Conservation (phyloP, 2,329 filamentous ascomycete genomes). For the Nakataea oryzae region DNA sequence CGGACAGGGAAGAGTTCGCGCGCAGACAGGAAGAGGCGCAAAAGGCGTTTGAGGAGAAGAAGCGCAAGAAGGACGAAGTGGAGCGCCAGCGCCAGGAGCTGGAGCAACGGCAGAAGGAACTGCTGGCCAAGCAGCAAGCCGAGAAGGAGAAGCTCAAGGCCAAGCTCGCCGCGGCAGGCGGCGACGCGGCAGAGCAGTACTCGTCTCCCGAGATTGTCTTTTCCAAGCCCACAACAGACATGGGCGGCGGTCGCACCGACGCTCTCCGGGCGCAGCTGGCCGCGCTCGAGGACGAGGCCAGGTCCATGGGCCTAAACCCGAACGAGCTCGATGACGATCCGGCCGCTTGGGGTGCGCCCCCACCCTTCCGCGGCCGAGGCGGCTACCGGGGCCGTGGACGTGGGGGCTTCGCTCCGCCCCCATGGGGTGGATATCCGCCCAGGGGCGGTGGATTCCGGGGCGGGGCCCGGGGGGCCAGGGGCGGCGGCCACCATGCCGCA, state of each 20-base stretch:
- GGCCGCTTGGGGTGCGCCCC: conserved; percentile 10
- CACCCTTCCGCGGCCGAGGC: conserved; percentile 11
- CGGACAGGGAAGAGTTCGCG: conserved; percentile 61
- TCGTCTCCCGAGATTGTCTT: conserved; percentile 5
- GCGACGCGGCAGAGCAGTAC: background rate
- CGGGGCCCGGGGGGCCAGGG: conserved; percentile 9
- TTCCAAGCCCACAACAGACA: conserved; percentile 9
- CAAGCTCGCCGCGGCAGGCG: conserved; percentile 40
- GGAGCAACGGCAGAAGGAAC: conserved; percentile 51
- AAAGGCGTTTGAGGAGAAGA: conserved; percentile 54
- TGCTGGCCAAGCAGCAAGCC: conserved; percentile 52
- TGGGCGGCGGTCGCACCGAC: conserved; percentile 39
- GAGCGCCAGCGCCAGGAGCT: conserved; percentile 53
- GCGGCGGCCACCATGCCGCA: conserved; percentile 36
- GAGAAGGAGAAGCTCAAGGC: conserved; percentile 53
- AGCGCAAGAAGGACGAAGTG: conserved; percentile 50
- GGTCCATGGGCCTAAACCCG: conserved; percentile 57
- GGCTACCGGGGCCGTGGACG: conserved; percentile 7
- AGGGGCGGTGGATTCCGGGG: conserved; percentile 16
- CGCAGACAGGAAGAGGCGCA: conserved; percentile 64
- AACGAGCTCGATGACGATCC: conserved; percentile 30
- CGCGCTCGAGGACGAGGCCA: conserved; percentile 63
- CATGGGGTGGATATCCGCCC: conserved; percentile 15
- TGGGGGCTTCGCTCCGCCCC: conserved; percentile 17
- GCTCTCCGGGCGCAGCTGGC: conserved; percentile 62